Evolutionary conservation across 1,139 yeast species (phyloP).

Genomic region (Geotrichum candidum): DNA sequence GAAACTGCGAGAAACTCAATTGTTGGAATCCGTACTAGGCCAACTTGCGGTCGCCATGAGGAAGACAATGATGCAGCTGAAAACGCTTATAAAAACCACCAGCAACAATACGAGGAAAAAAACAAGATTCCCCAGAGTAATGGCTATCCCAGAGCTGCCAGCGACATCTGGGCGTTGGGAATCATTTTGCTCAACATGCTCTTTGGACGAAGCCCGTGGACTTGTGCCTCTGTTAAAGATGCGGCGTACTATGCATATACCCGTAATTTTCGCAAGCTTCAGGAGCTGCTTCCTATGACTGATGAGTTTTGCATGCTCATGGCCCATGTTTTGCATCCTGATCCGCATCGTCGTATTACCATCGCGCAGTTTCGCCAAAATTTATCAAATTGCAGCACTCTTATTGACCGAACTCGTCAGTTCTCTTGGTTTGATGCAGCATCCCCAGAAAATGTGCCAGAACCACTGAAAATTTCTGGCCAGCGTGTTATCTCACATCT

Average conservation of each 20-base stretch:
- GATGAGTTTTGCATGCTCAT: conserved; percentile 8
- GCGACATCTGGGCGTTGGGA: conserved; percentile 83
- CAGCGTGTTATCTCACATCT: not conserved
- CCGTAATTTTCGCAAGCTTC: not conserved
- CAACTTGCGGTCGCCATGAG: not conserved
- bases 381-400: not conserved
- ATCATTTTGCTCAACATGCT: conserved; percentile 72
- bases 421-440: conserved; percentile 13
- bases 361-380: conserved; percentile 5
- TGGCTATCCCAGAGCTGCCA: conserved; percentile 13
- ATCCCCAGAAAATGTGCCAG: not conserved
- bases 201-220: conserved; percentile 92
- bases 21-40: not conserved
- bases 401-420: conserved; percentile 1
- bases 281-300: conserved; percentile 11
- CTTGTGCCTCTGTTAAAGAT: conserved; percentile 27
- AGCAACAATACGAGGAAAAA: not conserved
- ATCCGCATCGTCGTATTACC: conserved; percentile 11
- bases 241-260: conserved; percentile 8
- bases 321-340: conserved; percentile 15
- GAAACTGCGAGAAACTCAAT: not conserved
- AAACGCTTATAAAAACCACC: not conserved
- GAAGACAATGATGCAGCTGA: conserved; percentile 1
- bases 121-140: conserved; percentile 1
- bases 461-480: not conserved